Conservation (phyloP, 2,329 filamentous ascomycete genomes). For the Fusarium buharicum region DNA sequence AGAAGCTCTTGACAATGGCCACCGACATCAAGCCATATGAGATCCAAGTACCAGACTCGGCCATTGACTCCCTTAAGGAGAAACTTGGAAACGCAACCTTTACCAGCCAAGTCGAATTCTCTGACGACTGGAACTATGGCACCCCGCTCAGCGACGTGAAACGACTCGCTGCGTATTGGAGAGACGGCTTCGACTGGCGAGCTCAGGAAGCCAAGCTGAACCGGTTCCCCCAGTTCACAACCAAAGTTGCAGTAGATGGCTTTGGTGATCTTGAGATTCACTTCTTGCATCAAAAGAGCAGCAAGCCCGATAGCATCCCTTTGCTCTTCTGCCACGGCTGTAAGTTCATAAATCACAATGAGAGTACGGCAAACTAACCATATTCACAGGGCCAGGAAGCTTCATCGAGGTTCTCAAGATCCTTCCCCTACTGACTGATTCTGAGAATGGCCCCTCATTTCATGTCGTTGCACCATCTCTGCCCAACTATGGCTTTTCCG, state of each 20-base stretch:
- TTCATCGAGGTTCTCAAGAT: constrained; percentile 74
- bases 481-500: constrained; percentile 61
- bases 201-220: constrained; percentile 68
- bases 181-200: constrained; percentile 70
- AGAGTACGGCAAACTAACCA: constrained; percentile 40
- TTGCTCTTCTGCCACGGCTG: constrained; percentile 76
- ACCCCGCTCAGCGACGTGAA: constrained; percentile 48
- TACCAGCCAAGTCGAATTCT: constrained; percentile 47
- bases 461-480: constrained; percentile 68
- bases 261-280: constrained; percentile 71
- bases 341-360: constrained; percentile 34
- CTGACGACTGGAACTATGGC: constrained; percentile 50
- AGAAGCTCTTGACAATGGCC: constrained; percentile 25
- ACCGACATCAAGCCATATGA: constrained; percentile 48
- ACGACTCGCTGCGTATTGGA: constrained; percentile 52
- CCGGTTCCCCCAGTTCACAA: constrained; percentile 66
- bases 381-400: constrained; percentile 70
- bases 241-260: constrained; percentile 62
- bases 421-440: constrained; percentile 58
- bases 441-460: constrained; percentile 56
- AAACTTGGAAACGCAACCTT: constrained; percentile 49
- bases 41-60: constrained; percentile 49
- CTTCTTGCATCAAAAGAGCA: constrained; percentile 68
- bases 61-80: constrained; percentile 45
- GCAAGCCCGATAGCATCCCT: constrained; percentile 65